Percentiles rank a stretch among this genome's conserved stretches.
Conservation (phyloP, 352 stramenopile genomes). For the Pythium aphanidermatum region DNA sequence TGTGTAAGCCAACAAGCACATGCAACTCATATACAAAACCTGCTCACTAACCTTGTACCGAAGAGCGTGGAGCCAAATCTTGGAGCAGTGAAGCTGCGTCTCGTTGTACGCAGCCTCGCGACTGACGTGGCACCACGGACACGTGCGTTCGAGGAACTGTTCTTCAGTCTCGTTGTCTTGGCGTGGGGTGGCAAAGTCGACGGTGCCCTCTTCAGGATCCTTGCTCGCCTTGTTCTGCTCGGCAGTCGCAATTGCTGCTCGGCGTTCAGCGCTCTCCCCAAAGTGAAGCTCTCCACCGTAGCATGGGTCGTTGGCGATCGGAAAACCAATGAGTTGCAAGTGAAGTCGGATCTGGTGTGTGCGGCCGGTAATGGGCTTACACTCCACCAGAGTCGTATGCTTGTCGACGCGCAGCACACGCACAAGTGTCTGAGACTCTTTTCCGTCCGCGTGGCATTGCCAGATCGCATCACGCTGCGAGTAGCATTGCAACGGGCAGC, state of each 20-base stretch:
- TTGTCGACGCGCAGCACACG: constrained; percentile 46
- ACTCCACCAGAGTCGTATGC: constrained; percentile 86
- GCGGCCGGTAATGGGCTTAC: constrained; percentile 91
- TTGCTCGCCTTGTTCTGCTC: constrained; percentile 32
- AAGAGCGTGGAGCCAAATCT: constrained; percentile 84
- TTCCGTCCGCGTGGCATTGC: constrained; percentile 78
- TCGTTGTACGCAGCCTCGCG: constrained; percentile 71
- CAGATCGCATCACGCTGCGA: constrained; percentile 81
- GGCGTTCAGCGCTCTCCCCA: constrained; percentile 50
- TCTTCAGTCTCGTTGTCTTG: constrained; percentile 55
- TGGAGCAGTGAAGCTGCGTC: constrained; percentile 77
- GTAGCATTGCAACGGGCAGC: constrained; percentile 72
- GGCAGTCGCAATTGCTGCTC: constrained; percentile 38
- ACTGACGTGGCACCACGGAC: constrained; percentile 63
- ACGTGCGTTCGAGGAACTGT: constrained; percentile 74
- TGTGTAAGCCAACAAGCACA: constrained; percentile 9
- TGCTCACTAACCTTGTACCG: constrained; percentile 70
- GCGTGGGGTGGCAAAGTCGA: constrained; percentile 53
- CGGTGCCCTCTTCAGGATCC: constrained; percentile 24
- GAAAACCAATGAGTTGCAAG: constrained; percentile 87
- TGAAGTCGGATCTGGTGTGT: constrained; percentile 98
- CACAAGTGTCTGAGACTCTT: constrained; percentile 74
- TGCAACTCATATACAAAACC: not conserved
- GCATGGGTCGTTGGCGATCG: constrained; percentile 97
- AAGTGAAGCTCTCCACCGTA: constrained; percentile 95